Evolutionary conservation across 441 rosid species (phyloP).

Genomic region (Croton setiger): DNA sequence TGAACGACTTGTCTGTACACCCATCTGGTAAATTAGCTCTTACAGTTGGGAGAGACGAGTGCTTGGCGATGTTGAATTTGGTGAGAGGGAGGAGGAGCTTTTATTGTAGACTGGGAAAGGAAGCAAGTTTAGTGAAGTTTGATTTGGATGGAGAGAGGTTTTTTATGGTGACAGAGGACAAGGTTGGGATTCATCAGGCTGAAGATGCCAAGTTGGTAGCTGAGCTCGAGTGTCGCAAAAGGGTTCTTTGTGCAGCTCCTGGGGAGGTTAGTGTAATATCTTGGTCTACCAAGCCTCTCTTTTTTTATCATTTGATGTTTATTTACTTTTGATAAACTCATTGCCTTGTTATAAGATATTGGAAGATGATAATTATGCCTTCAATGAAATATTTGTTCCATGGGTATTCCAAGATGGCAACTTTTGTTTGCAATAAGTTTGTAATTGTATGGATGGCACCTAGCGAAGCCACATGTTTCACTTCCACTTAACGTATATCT

Average conservation of each 20-base stretch:
- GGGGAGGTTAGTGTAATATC: conserved; percentile 47
- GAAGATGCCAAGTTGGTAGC: conserved; percentile 78
- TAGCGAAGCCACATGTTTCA: too few species aligned
- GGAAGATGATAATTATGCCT: neutral
- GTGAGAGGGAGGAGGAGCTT: conserved; percentile 88
- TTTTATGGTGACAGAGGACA: conserved; percentile 61
- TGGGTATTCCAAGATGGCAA: neutral
- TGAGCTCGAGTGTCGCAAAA: conserved; percentile 54
- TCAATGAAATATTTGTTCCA: neutral
- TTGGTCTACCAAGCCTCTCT: neutral
- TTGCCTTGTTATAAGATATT: neutral
- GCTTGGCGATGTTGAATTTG: conserved; percentile 81
- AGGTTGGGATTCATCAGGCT: conserved; percentile 65
- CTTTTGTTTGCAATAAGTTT: neutral
- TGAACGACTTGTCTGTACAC: conserved; percentile 73
- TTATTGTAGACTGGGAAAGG: conserved; percentile 64
- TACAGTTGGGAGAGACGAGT: conserved; percentile 75
- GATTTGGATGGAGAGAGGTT: conserved; percentile 63
- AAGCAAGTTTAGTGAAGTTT: conserved; percentile 61
- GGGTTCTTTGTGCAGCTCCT: conserved; percentile 74
- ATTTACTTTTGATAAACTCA: neutral
- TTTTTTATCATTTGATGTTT: neutral
- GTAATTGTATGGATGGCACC: too few species aligned
- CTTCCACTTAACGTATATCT: neutral
- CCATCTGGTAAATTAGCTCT: conserved; percentile 79